phyloP scores from a whole-genome alignment of 371 early-diverging fungal genomes.

The Catenaria anguillulae region DNA sequence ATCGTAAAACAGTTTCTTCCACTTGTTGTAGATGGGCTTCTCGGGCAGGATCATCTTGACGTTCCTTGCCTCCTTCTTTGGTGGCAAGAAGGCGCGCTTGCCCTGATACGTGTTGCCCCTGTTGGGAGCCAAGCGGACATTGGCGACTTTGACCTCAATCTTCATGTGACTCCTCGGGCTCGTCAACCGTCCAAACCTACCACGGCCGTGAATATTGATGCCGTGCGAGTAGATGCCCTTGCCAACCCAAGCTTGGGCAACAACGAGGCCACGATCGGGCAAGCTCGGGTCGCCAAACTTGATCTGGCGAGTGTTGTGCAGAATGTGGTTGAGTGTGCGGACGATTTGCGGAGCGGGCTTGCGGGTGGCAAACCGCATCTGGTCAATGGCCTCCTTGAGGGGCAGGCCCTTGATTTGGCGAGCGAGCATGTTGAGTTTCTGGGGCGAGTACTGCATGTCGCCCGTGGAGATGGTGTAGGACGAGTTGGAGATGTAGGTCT shows the following conservation, averaged over 20 bases:
- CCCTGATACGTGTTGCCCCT: conserved; percentile 16
- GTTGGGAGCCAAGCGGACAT: conserved; percentile 9
- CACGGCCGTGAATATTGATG: conserved; percentile 61
- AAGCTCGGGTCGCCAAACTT: not conserved
- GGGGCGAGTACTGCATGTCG: conserved; percentile 32
- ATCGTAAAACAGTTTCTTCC: conserved; percentile 8
- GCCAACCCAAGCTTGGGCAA: conserved; percentile 74
- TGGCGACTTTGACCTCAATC: conserved; percentile 50
- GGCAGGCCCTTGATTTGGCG: conserved; percentile 63
- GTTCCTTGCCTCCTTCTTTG: conserved; percentile 34
- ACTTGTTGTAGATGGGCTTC: conserved; percentile 56
- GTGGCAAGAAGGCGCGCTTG: conserved; percentile 16
- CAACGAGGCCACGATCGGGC: conserved; percentile 4
- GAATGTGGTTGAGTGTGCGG: conserved; percentile 50
- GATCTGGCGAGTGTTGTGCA: conserved; percentile 15
- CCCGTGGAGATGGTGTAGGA: conserved; percentile 11
- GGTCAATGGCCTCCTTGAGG: conserved; percentile 63
- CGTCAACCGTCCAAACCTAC: conserved; percentile 64
- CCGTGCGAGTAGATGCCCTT: conserved; percentile 63
- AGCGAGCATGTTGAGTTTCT: conserved; percentile 70
- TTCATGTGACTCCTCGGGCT: conserved; percentile 68
- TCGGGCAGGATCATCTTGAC: conserved; percentile 57
- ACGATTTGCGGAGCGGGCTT: conserved; percentile 50
- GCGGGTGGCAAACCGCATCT: conserved; percentile 76
- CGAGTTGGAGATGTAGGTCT: not conserved